Conservation (phyloP, 257 asterid genomes). For the Solanum arcanum region DNA sequence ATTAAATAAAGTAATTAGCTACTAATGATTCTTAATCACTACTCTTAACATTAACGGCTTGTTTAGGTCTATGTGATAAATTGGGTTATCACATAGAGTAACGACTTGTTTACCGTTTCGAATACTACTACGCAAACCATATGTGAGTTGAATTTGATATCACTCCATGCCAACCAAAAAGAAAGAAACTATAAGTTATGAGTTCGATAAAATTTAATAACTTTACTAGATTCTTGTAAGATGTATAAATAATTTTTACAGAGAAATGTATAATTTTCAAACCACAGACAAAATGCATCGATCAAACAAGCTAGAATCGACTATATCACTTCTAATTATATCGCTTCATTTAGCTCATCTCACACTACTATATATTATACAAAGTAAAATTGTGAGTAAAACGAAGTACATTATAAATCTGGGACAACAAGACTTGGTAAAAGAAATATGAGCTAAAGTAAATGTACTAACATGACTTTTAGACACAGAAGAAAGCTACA, state of each 20-base stretch:
- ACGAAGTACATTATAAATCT: background rate
- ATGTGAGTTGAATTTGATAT: background rate
- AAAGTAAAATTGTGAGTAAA: background rate
- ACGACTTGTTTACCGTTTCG: background rate
- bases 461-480: background rate
- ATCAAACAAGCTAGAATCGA: background rate
- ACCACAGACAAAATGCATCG: background rate
- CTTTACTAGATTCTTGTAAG: fast-evolving
- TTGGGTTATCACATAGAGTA: background rate
- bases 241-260: background rate
- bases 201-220: background rate
- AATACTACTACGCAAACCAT: background rate
- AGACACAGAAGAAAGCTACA: background rate
- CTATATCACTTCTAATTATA: background rate
- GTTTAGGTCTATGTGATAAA: background rate
- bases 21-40: too few species aligned
- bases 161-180: too few species aligned
- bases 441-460: background rate
- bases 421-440: background rate
- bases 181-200: background rate
- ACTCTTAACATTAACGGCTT: background rate
- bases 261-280: too few species aligned
- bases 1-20: background rate
- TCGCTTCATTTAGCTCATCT: background rate
- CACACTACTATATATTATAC: background rate